These are phyloP conservation scores for Pseudotulostoma volvatum DNA, from an alignment of 495 filamentous ascomycete genomes.

Conservation along the genomic window DNA sequence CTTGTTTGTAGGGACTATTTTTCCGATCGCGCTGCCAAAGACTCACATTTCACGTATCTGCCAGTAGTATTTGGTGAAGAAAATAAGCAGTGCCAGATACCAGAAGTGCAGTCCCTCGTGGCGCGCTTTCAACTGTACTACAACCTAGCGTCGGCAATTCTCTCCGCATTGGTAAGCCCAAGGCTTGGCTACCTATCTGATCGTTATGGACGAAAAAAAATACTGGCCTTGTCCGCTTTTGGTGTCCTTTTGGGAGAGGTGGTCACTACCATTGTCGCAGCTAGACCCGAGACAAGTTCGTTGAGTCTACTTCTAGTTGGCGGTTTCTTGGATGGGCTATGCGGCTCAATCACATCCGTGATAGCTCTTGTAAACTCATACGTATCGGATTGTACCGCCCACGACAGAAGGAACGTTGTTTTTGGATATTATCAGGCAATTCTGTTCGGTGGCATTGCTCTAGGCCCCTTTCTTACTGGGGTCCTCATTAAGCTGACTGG, in stretches of 20 bases:
- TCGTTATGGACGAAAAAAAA: constrained; percentile 59
- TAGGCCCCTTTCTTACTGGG: constrained; percentile 67
- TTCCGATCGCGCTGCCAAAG: constrained; percentile 35
- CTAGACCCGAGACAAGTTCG: constrained; percentile 50
- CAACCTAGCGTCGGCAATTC: constrained; percentile 49
- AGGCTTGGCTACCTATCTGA: constrained; percentile 77
- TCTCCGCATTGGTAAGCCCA: constrained; percentile 62
- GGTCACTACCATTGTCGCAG: constrained; percentile 59
- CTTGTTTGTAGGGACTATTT: constrained; percentile 73
- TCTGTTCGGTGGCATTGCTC: constrained; percentile 70
- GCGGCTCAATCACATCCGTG: constrained; percentile 70
- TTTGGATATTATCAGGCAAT: constrained; percentile 83
- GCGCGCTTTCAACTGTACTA: constrained; percentile 62
- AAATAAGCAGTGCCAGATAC: constrained; percentile 55
- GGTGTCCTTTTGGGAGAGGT: constrained; percentile 55
- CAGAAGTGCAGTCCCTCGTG: constrained; percentile 56
- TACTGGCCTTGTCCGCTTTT: constrained; percentile 50
- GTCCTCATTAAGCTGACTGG: constrained; percentile 56
- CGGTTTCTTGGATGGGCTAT: constrained; percentile 59
- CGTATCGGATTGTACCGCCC: constrained; percentile 70
- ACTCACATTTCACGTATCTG: constrained; percentile 42
- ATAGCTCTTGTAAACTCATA: constrained; percentile 75
- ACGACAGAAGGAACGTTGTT: constrained; percentile 59
- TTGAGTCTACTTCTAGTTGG: constrained; percentile 63
- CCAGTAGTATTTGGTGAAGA: constrained; percentile 50